Conservation (phyloP, 352 stramenopile genomes). For the Pythium sp. region DNA sequence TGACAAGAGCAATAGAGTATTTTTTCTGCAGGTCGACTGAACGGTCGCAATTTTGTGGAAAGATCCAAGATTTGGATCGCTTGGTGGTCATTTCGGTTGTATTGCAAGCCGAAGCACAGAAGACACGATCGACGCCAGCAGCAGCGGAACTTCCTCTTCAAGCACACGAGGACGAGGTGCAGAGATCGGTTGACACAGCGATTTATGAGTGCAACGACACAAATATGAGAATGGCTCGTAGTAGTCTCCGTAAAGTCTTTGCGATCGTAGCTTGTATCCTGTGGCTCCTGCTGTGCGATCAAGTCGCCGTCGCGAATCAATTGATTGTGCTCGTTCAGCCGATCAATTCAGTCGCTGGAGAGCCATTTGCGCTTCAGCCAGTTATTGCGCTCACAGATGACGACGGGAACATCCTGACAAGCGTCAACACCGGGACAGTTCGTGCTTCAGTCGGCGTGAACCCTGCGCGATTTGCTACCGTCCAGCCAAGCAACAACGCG, state of each 20-base stretch:
- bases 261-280: not conserved
- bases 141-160: not conserved
- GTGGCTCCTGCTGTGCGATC: slow-evolving; percentile 1
- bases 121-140: not conserved
- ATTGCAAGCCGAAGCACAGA: not conserved
- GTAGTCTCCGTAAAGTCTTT: not conserved
- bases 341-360: slow-evolving; percentile 54
- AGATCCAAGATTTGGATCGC: slow-evolving; percentile 11
- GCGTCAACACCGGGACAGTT: slow-evolving; percentile 51
- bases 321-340: slow-evolving; percentile 71
- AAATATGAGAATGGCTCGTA: not conserved
- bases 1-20: too few species aligned
- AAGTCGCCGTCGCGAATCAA: slow-evolving; percentile 27
- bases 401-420: slow-evolving; percentile 70
- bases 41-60: slow-evolving; percentile 3
- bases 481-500: slow-evolving; percentile 39
- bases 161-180: not conserved
- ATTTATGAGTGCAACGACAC: not conserved
- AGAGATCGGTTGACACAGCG: not conserved
- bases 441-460: slow-evolving; percentile 51
- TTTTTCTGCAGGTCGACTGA: not conserved
- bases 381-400: slow-evolving; percentile 75
- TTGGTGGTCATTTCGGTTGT: not conserved
- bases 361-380: slow-evolving; percentile 55
- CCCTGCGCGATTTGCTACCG: slow-evolving; percentile 43